A percentile compares a stretch with the other conserved stretches of the same genome.
phyloP scores from a whole-genome alignment of 176 grass and related monocot species.

The Lolium perenne region DNA sequence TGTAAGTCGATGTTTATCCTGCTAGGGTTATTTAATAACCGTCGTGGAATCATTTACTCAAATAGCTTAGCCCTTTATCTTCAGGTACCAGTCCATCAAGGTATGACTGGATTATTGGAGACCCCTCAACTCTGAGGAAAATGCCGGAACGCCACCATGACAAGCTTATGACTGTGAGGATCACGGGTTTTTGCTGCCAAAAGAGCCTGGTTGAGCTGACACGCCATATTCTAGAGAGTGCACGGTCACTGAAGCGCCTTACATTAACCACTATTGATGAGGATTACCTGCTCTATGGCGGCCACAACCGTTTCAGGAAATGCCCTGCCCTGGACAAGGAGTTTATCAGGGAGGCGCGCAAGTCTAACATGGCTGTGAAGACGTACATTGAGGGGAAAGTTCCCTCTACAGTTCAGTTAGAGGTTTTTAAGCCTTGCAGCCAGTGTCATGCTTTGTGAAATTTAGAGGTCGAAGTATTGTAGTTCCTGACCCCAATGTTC shows the following conservation, averaged over 20 bases:
- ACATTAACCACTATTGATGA: neutral
- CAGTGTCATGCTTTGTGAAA: slow-evolving; percentile 23
- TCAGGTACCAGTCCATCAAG: neutral
- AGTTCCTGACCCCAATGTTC: neutral
- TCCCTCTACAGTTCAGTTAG: neutral
- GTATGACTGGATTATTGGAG: neutral
- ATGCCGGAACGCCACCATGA: neutral
- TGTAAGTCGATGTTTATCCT: neutral
- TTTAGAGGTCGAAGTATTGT: neutral
- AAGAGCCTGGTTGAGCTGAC: slow-evolving; percentile 24
- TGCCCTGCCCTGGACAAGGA: neutral
- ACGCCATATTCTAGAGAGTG: neutral
- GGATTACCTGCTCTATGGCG: neutral
- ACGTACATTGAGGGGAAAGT: neutral
- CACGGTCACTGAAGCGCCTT: neutral
- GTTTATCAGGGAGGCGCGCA: neutral
- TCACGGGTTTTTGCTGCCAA: neutral
- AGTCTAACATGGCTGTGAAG: neutral
- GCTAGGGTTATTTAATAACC: neutral
- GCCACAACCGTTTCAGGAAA: neutral
- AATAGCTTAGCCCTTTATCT: neutral
- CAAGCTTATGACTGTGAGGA: neutral
- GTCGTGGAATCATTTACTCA: neutral
- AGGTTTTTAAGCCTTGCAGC: neutral
- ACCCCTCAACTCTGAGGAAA: slow-evolving; percentile 7